These are phyloP conservation scores for Pythium monospermum DNA, from an alignment of 352 stramenopile genomes.

Conservation along the genomic window DNA sequence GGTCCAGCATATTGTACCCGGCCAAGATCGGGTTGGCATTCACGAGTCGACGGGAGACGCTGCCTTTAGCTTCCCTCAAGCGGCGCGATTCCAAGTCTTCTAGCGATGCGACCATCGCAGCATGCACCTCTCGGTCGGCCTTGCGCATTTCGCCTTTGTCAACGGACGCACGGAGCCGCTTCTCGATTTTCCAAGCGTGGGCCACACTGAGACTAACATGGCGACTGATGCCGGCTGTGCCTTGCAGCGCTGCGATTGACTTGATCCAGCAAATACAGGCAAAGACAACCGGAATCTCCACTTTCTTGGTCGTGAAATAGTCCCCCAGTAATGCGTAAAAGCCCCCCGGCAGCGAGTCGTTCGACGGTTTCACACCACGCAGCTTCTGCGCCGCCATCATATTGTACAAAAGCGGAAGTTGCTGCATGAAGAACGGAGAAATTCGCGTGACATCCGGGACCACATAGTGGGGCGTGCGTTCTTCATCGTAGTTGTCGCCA, in stretches of 20 bases:
- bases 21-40: slow-evolving; percentile 25
- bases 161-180: slow-evolving; percentile 12
- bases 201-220: slow-evolving; percentile 23
- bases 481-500: slow-evolving; percentile 9
- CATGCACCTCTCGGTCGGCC: slow-evolving; percentile 13
- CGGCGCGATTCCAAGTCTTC: background rate
- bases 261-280: slow-evolving; percentile 12
- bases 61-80: slow-evolving; percentile 1
- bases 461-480: background rate
- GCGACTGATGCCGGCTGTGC: slow-evolving; percentile 7
- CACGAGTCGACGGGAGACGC: slow-evolving; percentile 7
- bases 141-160: slow-evolving; percentile 17
- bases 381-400: background rate
- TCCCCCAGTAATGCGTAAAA: background rate
- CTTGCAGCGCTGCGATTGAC: background rate
- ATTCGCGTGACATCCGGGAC: background rate
- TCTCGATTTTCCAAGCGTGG: slow-evolving; percentile 17
- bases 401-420: slow-evolving; percentile 9
- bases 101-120: background rate
- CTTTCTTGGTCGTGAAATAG: background rate
- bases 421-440: slow-evolving; percentile 7
- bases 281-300: slow-evolving; percentile 4
- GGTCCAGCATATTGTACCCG: slow-evolving; percentile 20
- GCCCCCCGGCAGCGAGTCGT: background rate
- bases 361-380: background rate